Conservation (phyloP, 306 rosid genomes). For the Hippophae rhamnoides region DNA sequence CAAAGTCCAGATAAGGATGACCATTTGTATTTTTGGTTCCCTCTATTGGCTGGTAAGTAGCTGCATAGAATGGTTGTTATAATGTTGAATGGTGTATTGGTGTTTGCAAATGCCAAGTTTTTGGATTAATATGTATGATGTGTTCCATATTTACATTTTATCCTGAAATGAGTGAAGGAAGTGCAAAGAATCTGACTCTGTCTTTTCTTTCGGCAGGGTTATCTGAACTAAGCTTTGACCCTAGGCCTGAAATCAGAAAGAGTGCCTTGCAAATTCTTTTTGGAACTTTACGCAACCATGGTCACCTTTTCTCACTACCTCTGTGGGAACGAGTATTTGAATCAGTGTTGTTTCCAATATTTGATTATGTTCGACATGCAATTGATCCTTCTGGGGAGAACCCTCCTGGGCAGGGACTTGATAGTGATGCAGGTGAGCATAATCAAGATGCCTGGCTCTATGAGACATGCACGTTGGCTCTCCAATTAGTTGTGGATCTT, state of each 20-base stretch:
- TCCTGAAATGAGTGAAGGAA: no score
- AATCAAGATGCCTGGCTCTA: slow-evolving; percentile 96
- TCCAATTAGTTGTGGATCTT: slow-evolving; percentile 90
- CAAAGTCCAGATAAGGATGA: slow-evolving; percentile 65
- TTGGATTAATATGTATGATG: neutral
- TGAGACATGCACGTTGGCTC: slow-evolving; percentile 99
- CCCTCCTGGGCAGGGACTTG: slow-evolving; percentile 43
- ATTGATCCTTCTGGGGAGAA: slow-evolving; percentile 84
- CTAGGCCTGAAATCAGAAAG: slow-evolving; percentile 95
- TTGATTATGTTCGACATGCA: slow-evolving; percentile 90
- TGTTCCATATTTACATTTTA: neutral
- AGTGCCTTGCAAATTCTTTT: slow-evolving; percentile 83
- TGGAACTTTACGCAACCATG: slow-evolving; percentile 93
- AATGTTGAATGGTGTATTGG: neutral
- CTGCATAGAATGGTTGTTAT: slow-evolving; percentile 17
- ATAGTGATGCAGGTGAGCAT: slow-evolving; percentile 49
- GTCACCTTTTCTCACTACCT: slow-evolving; percentile 86
- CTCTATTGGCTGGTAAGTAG: slow-evolving; percentile 80
- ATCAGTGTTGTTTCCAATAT: slow-evolving; percentile 90
- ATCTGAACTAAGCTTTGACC: slow-evolving; percentile 97
- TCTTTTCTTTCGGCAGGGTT: slow-evolving; percentile 51
- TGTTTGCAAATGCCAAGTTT: neutral
- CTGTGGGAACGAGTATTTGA: slow-evolving; percentile 95
- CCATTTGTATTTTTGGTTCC: slow-evolving; percentile 96
- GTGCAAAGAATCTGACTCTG: neutral